phyloP scores from a whole-genome alignment of 108 stramenopile genomes.

The Aurantiochytrium sp. region DNA sequence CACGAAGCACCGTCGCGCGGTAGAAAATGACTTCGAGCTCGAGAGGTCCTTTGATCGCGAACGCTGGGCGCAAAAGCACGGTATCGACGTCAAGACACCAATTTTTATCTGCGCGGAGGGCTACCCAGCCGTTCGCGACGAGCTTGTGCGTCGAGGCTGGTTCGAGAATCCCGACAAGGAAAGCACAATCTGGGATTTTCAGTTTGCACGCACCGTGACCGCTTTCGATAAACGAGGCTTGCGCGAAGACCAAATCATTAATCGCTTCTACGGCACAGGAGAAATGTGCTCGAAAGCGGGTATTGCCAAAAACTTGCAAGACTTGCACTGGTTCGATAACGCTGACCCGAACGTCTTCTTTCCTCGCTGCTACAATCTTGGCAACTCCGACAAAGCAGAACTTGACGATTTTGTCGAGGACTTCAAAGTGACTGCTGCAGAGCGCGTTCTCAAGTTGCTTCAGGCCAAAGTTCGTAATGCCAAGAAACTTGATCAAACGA shows the following conservation, averaged over 20 bases:
- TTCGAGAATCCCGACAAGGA: slow-evolving; percentile 42
- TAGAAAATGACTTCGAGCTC: background rate
- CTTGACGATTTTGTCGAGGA: slow-evolving; percentile 45
- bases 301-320: slow-evolving; percentile 33
- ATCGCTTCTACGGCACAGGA: slow-evolving; percentile 48
- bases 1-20: background rate
- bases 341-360: slow-evolving; percentile 29
- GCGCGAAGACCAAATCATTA: slow-evolving; percentile 45
- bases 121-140: slow-evolving; percentile 58
- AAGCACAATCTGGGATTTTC: slow-evolving; percentile 51
- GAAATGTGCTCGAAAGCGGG: slow-evolving; percentile 54
- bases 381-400: background rate
- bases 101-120: slow-evolving; percentile 56
- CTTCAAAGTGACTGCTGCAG: slow-evolving; percentile 33
- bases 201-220: slow-evolving; percentile 40
- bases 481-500: background rate
- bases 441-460: slow-evolving; percentile 38
- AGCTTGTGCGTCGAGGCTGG: slow-evolving; percentile 50
- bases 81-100: background rate
- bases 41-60: background rate
- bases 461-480: background rate
- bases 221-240: background rate
- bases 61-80: slow-evolving; percentile 40
- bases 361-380: slow-evolving; percentile 51
- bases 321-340: slow-evolving; percentile 39